These are phyloP conservation scores for Pestalotiopsis sp. DNA, from an alignment of 2,329 filamentous ascomycete genomes.

Conservation along the genomic window DNA sequence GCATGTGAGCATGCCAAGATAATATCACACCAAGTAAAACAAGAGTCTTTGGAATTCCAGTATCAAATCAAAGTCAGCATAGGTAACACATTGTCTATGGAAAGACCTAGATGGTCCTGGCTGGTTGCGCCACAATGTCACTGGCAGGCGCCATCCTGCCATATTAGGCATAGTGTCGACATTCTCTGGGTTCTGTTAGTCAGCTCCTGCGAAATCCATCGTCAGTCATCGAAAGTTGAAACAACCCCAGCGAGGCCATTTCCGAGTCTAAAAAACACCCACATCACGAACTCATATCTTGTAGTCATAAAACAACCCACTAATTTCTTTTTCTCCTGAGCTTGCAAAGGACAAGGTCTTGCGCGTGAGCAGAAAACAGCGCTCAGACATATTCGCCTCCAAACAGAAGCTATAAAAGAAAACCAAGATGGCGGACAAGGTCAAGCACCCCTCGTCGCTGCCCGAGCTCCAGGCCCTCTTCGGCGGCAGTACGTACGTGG, in stretches of 20 bases:
- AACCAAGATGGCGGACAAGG: conserved; percentile 18
- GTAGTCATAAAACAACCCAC: background rate
- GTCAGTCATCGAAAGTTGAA: background rate
- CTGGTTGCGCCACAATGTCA: background rate
- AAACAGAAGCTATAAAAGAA: background rate
- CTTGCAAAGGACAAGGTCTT: background rate
- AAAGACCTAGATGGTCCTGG: background rate
- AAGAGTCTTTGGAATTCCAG: background rate
- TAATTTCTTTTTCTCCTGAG: background rate
- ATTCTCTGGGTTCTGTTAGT: background rate
- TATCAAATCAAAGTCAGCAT: background rate
- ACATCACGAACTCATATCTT: background rate
- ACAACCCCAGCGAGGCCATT: background rate
- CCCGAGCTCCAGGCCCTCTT: conserved; percentile 51
- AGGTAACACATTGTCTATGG: background rate
- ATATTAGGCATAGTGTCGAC: background rate
- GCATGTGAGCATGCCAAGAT: background rate
- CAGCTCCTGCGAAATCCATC: background rate
- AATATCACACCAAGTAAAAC: background rate
- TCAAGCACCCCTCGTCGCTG: conserved; percentile 40
- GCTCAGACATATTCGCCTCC: background rate
- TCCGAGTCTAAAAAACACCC: background rate
- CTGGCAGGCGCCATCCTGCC: background rate
- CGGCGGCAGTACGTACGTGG: conserved; percentile 48
- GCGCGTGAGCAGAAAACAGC: background rate